Evolutionary conservation across 768 basidiomycete species (phyloP), one percentile per base, ranked within the genome.

Genomic region (Mycena sanguinolenta): DNA sequence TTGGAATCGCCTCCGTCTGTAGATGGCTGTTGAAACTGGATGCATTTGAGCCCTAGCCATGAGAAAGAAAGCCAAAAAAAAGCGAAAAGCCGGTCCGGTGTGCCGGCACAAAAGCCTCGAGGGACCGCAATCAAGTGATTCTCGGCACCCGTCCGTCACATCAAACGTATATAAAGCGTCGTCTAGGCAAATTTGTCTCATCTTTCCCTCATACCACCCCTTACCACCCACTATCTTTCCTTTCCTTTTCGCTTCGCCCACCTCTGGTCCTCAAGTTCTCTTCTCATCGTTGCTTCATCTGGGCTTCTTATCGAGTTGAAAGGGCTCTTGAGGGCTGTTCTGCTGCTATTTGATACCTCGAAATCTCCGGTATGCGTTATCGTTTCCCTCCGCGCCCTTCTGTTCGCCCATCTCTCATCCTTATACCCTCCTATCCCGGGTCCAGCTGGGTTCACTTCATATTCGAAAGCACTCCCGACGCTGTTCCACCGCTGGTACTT

Each of bases 91-190:
- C n/a, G 23, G 23, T 1, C 25, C 46, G 46, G 13, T 8, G 9
- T 9, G 21, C 46, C 32, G 54, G 59, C 42, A 32, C 14, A 62
- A 55, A 62, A 19, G 39, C 28, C 49, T 59, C 58, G 58, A n/a
- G 9, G 39, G 23, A 16, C 19, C 12, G 44, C 42, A n/a, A 17
- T 60, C 42, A 44, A 28, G 23, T 19, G 38, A 21, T 30, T 28
- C 59, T 60, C 59, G 59, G 36, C 36, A 38, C 10, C 13, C 13
- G 16, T 39, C 39, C 3, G 16, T 25, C 14, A 14, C 55, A 49
- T 46, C 42, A 46, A 27, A 60, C 17, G 13, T 49, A 63, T 69
- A 63, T 58, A 69, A 63, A 49, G 2, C 36, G 55, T 58, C 46
- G 61, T 8, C 14, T 10, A 63, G 25, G 49, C 65, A 19, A 36